These are phyloP conservation scores for Leccinum incarnatum DNA, from an alignment of 768 basidiomycete genomes.

Conservation along the genomic window DNA sequence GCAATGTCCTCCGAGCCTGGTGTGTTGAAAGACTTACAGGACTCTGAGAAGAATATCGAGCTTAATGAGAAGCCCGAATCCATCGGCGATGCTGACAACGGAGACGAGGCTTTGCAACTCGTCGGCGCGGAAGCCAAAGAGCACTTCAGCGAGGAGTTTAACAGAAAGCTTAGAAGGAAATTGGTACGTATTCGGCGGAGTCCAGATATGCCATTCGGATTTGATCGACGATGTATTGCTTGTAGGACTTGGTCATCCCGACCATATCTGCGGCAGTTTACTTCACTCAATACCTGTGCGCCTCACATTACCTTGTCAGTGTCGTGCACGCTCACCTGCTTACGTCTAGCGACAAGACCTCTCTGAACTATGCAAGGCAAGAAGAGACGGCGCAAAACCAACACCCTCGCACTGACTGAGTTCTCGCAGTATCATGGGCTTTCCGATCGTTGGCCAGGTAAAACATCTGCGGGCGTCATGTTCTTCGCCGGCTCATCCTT, in stretches of 20 bases:
- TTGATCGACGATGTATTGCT: background rate
- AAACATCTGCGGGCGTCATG: background rate
- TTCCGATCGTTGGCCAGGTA: constrained; percentile 63
- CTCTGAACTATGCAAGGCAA: constrained; percentile 67
- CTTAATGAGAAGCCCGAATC: constrained; percentile 32
- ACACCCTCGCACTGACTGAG: constrained; percentile 2
- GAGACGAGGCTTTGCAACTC: constrained; percentile 60
- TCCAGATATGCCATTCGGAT: background rate
- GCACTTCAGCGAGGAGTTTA: constrained; percentile 62
- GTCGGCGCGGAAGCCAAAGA: constrained; percentile 51
- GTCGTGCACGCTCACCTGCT: constrained; percentile 1
- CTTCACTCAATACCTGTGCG: constrained; percentile 65
- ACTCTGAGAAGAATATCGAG: constrained; percentile 25
- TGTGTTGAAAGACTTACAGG: constrained; percentile 5
- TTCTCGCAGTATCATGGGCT: constrained; percentile 53
- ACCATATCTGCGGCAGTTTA: constrained; percentile 62
- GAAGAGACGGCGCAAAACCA: background rate
- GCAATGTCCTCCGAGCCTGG: constrained; percentile 19
- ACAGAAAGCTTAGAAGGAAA: constrained; percentile 54
- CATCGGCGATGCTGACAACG: constrained; percentile 39
- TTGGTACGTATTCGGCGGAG: constrained; percentile 38
- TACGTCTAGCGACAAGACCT: constrained; percentile 58
- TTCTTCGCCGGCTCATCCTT: constrained; percentile 1
- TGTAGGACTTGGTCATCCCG: constrained; percentile 50
- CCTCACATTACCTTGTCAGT: background rate